Evolutionary conservation across 2,329 filamentous ascomycete species (phyloP), one percentile per base, ranked within the genome.

Genomic region (Fusarium begoniae): DNA sequence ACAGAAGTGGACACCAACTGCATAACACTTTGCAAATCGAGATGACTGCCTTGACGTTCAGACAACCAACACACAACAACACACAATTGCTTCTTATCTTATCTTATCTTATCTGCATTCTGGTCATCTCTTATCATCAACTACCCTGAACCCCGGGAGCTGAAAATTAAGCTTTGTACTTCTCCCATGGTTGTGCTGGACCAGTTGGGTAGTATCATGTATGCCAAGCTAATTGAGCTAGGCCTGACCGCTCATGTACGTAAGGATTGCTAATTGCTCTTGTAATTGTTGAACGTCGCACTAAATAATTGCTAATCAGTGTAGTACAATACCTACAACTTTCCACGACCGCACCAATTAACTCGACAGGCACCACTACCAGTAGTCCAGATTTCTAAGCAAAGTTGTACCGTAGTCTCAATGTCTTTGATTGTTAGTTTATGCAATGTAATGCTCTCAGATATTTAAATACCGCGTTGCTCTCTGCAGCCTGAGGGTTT

Each of bases 331-430:
- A 26, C 10, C 6, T 10, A 18, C 13, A 47, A 26, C 14, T 37
- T 18, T 11, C 5, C 9, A 54, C 0, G 5, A 13, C 13, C 9
- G 3, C 18, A 38, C 32, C 24, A 54, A 28, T 17, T 22, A 7
- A 12, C 14, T 6, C 1, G 2, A 10, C 7, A 5, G 1, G 6
- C 6, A 8, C 13, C 11, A 0, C 6, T 11, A 0, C 2, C 10
- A 38, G 7, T 22, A 9, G 14, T 54, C 2, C 7, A 11, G 32
- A 54, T 54, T 54, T 28, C 18, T 54, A 38, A 54, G 22, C 24
- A 28, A 38, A 17, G 35, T 13, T 26, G 14, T 13, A 22, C 10
- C 12, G 4, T 22, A 12, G 13, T 28, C 10, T 20, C 9, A 10
- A 0, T 9, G 5, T 26, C 3, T 28, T 22, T 11, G 10, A 18